Percentiles rank a stretch among this genome's conserved stretches.
phyloP scores from a whole-genome alignment of 768 basidiomycete species.

The Pisolithus tinctorius region DNA sequence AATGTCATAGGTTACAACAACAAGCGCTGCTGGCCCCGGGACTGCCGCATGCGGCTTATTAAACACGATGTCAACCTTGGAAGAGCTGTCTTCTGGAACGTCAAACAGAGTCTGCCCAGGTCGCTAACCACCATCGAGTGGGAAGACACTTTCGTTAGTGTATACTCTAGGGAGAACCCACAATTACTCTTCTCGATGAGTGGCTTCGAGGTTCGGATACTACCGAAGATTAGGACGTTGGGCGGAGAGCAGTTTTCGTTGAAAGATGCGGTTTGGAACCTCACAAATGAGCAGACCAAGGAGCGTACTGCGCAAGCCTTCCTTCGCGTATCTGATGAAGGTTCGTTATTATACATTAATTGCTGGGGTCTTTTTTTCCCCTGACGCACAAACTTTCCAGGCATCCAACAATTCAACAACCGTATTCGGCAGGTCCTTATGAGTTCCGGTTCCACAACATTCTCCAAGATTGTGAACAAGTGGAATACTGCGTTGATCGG shows the following conservation, averaged over 20 bases:
- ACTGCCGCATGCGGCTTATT: constrained; percentile 98
- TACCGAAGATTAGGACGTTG: constrained; percentile 93
- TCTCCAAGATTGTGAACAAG: constrained; percentile 98
- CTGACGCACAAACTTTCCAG: constrained; percentile 27
- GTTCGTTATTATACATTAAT: constrained; percentile 27
- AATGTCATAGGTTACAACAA: constrained; percentile 99
- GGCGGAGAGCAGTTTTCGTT: constrained; percentile 96
- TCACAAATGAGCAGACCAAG: constrained; percentile 95
- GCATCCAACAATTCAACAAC: constrained; percentile 96
- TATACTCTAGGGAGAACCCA: constrained; percentile 96
- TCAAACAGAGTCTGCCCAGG: constrained; percentile 92
- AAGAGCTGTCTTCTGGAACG: constrained; percentile 98
- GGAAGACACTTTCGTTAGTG: constrained; percentile 97
- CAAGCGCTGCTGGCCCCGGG: constrained; percentile 98
- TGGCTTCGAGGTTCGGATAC: constrained; percentile 96
- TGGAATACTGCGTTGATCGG: constrained; percentile 96
- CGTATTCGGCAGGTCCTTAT: constrained; percentile 94
- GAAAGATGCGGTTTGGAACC: constrained; percentile 94
- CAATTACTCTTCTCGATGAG: constrained; percentile 98
- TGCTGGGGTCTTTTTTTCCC: background rate
- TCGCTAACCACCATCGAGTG: constrained; percentile 98
- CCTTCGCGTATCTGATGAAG: constrained; percentile 94
- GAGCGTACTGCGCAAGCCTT: constrained; percentile 98
- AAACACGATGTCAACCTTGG: constrained; percentile 99
- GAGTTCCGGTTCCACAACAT: constrained; percentile 98